Conservation (phyloP, 768 basidiomycete genomes). For the Kwoniella europaea region DNA sequence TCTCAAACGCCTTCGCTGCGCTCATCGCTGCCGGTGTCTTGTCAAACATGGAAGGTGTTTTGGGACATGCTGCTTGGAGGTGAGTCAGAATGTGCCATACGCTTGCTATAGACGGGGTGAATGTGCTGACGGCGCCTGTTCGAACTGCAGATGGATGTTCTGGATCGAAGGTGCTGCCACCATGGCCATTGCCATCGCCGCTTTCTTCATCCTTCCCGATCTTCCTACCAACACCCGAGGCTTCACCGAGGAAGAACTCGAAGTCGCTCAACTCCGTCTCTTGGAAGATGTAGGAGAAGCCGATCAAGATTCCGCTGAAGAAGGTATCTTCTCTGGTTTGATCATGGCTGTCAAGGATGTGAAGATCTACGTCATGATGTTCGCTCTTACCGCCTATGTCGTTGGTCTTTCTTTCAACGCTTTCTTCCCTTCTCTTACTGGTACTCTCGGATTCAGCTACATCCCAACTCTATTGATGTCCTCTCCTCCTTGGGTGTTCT, state of each 20-base stretch:
- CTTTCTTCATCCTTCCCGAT: conserved; percentile 63
- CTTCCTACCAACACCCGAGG: conserved; percentile 54
- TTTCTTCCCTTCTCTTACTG: conserved; percentile 68
- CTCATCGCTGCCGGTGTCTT: conserved; percentile 78
- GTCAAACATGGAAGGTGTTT: conserved; percentile 69
- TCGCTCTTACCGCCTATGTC: conserved; percentile 67
- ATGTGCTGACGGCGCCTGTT: background rate
- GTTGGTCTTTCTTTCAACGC: conserved; percentile 73
- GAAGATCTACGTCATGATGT: conserved; percentile 77
- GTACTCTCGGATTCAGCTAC: conserved; percentile 66
- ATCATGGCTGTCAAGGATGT: conserved; percentile 71
- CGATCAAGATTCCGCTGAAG: conserved; percentile 62
- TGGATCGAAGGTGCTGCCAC: conserved; percentile 75
- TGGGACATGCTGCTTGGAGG: conserved; percentile 71
- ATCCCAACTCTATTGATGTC: conserved; percentile 74
- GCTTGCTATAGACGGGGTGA: background rate
- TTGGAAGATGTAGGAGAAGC: conserved; percentile 61
- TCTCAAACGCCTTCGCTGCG: conserved; percentile 81
- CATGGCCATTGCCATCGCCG: conserved; percentile 69
- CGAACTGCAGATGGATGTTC: conserved; percentile 65
- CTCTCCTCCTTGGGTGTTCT: conserved; percentile 67
- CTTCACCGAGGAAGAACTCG: conserved; percentile 51
- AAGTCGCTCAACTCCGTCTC: conserved; percentile 51
- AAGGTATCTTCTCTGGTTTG: conserved; percentile 62
- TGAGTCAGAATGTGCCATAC: background rate